A percentile compares a stretch with the other conserved stretches of the same genome.
phyloP scores from a whole-genome alignment of 495 filamentous ascomycete species.

The Hapsidospora chrysogenum region DNA sequence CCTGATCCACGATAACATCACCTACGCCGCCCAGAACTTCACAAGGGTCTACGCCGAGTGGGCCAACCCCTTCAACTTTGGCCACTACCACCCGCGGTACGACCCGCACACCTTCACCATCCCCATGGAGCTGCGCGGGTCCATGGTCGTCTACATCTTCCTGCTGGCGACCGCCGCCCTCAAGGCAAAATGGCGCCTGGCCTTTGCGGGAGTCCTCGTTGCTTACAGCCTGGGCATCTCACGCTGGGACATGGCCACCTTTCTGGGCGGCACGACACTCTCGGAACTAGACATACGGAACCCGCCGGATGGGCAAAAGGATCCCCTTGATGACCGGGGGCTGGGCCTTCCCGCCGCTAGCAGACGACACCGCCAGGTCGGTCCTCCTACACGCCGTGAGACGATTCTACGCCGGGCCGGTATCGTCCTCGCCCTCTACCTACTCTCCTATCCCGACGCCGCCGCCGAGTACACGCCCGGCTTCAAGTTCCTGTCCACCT shows the following conservation, averaged over 20 bases:
- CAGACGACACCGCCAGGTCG: background rate
- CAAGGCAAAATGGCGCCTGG: constrained; percentile 8
- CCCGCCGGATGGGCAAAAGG: background rate
- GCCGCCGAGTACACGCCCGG: constrained; percentile 2
- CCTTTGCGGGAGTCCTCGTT: constrained; percentile 24
- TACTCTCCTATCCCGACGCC: constrained; percentile 1
- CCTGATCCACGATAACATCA: constrained; percentile 3
- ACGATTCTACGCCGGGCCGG: background rate
- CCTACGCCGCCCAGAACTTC: constrained; percentile 1
- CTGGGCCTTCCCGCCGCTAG: background rate
- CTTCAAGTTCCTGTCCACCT: background rate
- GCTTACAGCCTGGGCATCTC: constrained; percentile 32
- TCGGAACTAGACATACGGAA: constrained; percentile 1
- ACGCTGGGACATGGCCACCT: constrained; percentile 1
- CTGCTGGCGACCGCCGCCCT: constrained; percentile 7
- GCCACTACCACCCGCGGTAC: constrained; percentile 23
- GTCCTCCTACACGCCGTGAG: background rate
- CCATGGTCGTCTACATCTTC: constrained; percentile 43
- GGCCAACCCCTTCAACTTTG: constrained; percentile 2
- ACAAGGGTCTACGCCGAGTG: constrained; percentile 2
- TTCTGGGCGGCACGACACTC: constrained; percentile 2
- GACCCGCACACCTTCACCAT: constrained; percentile 53
- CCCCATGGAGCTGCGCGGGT: constrained; percentile 46
- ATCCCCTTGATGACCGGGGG: background rate
- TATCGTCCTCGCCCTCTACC: constrained; percentile 1